Evolutionary conservation across 345 rosid genomes (phyloP).

Genomic region (Kandelia obovata): DNA sequence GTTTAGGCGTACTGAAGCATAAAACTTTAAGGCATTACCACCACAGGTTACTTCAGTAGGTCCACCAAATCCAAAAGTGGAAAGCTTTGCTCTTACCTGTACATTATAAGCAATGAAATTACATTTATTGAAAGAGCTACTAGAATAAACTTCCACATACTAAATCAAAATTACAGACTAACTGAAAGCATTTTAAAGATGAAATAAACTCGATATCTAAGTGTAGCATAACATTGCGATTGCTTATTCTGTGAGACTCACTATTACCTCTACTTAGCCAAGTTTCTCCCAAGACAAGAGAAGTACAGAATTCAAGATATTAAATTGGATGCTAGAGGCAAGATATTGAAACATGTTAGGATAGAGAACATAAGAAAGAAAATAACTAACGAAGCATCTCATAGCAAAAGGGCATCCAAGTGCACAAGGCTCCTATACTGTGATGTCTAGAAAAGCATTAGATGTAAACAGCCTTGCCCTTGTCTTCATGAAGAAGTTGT

Average conservation of each 20-base stretch:
- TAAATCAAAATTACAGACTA: conserved; percentile 1
- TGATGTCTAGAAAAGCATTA: no score
- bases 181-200: background rate
- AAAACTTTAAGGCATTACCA: conserved; percentile 96
- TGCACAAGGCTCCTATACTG: no score
- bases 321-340: background rate
- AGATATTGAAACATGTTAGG: background rate
- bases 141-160: background rate
- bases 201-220: conserved; percentile 2
- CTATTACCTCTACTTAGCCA: no score
- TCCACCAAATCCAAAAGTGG: conserved; percentile 92
- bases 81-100: conserved; percentile 85
- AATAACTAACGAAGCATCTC: background rate
- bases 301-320: background rate
- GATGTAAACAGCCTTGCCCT: no score
- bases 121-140: background rate
- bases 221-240: background rate
- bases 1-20: conserved; percentile 89
- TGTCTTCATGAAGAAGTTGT: no score
- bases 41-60: conserved; percentile 97
- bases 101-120: background rate
- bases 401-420: background rate
- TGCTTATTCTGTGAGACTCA: no score
- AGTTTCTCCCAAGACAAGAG: background rate
- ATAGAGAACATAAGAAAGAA: background rate